Base-by-base conservation (phyloP, 768 basidiomycete genomes). In the Mycena galericulata region DNA sequence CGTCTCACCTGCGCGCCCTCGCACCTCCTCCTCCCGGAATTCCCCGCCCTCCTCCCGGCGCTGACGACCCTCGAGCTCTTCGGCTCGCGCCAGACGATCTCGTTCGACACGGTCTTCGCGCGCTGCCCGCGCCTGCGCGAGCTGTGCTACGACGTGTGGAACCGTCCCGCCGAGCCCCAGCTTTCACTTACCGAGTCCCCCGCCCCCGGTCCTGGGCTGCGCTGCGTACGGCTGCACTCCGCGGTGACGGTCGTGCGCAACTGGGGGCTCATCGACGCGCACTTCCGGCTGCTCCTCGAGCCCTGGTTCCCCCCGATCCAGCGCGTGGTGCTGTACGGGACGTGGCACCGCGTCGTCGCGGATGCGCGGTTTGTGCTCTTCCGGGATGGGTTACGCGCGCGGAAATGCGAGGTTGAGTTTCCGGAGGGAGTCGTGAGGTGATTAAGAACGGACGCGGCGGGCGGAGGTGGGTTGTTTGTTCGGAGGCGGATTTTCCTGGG, bases 111-210 rank as follows among this genome's bases (percentile, higher is more conserved):
- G 6, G 45, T 68, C 22, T 68, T 68, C 24, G 7, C 54, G 9
- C 55, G 27, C 2, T 68, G 60, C 29, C 67, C 67, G 22, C 54
- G 40, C 24, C 54, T 68, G 4, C 46, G 12, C 0, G 61, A 62
- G 15, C 54, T 68, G 12, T 49, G 34, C 46, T 68, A 68, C 61
- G 47, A 68, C 22, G 67, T 62, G 11, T 57, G 61, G 54, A 62
- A 38, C 30, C 4, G 6, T 24, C 34, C 14, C 34, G 34, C 14
- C 34, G 34, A 6, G 34, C 34, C 14, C 34, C 8, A 36, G 8
- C 14, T n/a, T n/a, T n/a, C n/a, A n/a, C n/a, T n/a, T n/a, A n/a
- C 34, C 34, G 34, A 6, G 34, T 14, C 34, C 6, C 14, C 34
- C 34, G 8, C 34, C 8, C 34, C 34, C 34, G 34, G 6, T 6